Evolutionary conservation across 2,329 filamentous ascomycete species (phyloP).

Genomic region (Curvularia sp.): DNA sequence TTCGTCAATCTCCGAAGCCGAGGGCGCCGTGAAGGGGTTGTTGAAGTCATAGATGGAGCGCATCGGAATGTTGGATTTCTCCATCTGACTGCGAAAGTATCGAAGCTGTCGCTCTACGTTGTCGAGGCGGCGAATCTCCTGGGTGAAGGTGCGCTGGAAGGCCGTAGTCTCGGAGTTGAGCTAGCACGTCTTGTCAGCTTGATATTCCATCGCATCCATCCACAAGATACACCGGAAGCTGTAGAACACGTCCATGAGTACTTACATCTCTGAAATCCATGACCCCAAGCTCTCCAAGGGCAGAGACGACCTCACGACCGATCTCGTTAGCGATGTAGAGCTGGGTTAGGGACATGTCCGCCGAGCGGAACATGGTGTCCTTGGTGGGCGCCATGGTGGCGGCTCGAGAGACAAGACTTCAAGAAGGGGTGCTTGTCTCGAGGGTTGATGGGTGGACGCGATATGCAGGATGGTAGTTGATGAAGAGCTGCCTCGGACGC

Average conservation of each 20-base stretch:
- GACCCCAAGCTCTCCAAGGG: constrained; percentile 91
- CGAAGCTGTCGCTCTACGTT: constrained; percentile 98
- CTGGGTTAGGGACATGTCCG: constrained; percentile 99
- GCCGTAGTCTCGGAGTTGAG: constrained; percentile 91
- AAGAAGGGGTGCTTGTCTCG: constrained; percentile 34
- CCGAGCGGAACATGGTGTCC: constrained; percentile 98
- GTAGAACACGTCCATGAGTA: constrained; percentile 21
- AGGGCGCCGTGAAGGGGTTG: constrained; percentile 84
- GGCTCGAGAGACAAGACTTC: constrained; percentile 39
- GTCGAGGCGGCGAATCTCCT: constrained; percentile 95
- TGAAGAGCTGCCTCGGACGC: constrained; percentile 38
- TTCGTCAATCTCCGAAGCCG: constrained; percentile 95
- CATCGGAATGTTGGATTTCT: constrained; percentile 85
- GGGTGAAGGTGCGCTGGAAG: constrained; percentile 96
- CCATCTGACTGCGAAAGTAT: constrained; percentile 96
- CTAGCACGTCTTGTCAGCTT: constrained; percentile 58
- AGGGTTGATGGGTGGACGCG: constrained; percentile 27
- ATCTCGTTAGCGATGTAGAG: constrained; percentile 99
- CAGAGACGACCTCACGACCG: constrained; percentile 94
- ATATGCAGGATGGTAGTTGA: constrained; percentile 38
- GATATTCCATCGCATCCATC: constrained; percentile 24
- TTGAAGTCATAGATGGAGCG: constrained; percentile 90
- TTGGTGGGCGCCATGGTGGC: constrained; percentile 66
- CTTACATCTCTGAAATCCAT: constrained; percentile 97
- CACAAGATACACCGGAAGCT: constrained; percentile 28